Evolutionary conservation across 805 yeast species (phyloP), one percentile per base, ranked within the genome.

Genomic region (Metschnikowia colocasiae): DNA sequence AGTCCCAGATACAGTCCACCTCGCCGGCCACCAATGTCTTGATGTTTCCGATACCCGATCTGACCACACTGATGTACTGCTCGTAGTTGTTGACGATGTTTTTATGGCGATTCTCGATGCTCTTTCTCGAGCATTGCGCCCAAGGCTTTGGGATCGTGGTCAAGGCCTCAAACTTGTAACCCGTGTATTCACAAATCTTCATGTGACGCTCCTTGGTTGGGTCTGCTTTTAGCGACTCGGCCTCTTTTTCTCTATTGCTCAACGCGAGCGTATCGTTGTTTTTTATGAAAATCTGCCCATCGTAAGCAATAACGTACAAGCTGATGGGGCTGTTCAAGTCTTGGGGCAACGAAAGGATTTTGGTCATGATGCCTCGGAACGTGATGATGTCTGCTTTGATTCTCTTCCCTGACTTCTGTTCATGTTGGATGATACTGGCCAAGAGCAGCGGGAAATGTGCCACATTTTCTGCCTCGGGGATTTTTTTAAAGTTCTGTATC

Each of bases 1-100:
- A 88, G 62, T 90, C 97, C 77, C 83, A 85, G 9, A 85, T 84
- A 62, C 97, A 85, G 65, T 92, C 98, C 18, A 92, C 87, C 67
- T 94, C 98, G 1, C 96, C 97, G 1, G 90, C 96, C 38, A 90
- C 64, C 5, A 87, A 63, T 37, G 89, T 65, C 52, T 78, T 79
- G 16, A 81, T 76, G 39, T 75, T 76, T 7, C 96, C 97, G 13
- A 92, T 81, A 2, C 96, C 95, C 0, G 97, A 84, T 56, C 79
- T 77, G 5, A 91, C 91, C n/a, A 92, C 84, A 0, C 88, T 76
- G 39, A 85, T 72, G 60, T 81, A 90, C 65, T 92, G 96, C 57
- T 83, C 89, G 40, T 81, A 81, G 59, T 82, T 85, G 59, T 78
- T 82, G 6, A 87, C 90, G 1, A 72, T 66, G 46, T 74, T 73